Base-by-base conservation (phyloP, 1,139 yeast genomes). In the Tardiomyces blankii region DNA sequence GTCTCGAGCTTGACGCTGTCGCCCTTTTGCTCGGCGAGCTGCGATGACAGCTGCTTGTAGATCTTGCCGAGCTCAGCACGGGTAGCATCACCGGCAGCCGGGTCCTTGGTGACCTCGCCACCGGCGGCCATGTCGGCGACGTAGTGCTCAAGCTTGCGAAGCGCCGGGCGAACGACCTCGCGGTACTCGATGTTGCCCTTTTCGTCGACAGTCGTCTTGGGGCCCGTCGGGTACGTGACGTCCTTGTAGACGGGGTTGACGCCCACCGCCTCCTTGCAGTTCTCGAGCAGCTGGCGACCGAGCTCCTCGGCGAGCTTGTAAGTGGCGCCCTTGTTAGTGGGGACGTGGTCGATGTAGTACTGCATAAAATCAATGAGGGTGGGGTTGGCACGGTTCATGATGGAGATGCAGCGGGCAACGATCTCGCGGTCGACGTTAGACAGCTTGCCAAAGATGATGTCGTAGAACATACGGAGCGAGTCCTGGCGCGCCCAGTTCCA, bases 401-500 rank as follows among this genome's bases (percentile, higher is more conserved):
- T 86, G 67, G 88, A 88, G 61, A 91, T 89, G 68, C 98, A 94
- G 66, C 89, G 95, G 55, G 89, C 79, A 51, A 91, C 95, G 53
- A 94, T 88, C 71, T 91, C 96, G 66, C 98, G 82, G 65, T 91
- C 97, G 54, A 91, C 83, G 49, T 87, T 82, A 42, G 82, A 80
- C 57, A 91, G 76, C 55, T 86, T 82, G 62, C 98, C 98, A 66
- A 91, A 93, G 59, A 91, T 87, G 59, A 91, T 87, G 68, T 91
- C 96, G 64, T 78, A 91, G 72, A 87, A 91, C 88, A 91, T 83
- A 45, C 89, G 80, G 57, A 91, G 72, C 51, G 93, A 85, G 65
- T 93, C 96, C 72, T 91, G 98, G 69, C 96, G 85, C 42, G 97
- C 96, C 98, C 98, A 91, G 69, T 93, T 93, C 98, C 98, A 91